Base-by-base conservation (phyloP, 148 eudicot genomes). In the Chenopodium formosanum region DNA sequence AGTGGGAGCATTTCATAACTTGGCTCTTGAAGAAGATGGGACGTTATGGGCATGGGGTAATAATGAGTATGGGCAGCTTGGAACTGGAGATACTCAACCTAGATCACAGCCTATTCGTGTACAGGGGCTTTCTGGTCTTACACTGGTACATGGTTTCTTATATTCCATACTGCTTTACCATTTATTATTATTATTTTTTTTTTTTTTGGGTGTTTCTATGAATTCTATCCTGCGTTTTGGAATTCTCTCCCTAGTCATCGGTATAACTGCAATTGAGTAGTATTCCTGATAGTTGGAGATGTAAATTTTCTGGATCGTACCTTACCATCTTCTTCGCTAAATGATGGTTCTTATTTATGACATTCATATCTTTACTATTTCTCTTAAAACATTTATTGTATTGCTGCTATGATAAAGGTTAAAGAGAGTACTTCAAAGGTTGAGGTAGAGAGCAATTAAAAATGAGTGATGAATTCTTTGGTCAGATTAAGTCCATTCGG, bases 1-100 rank as follows among this genome's bases (percentile, higher is more conserved):
- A 46, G 99, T 89, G 52, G 99, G 99, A 32, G 99, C 99, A 67
- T 97, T 97, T 87, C 99, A 97, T 81, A 97, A 97, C 85, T 86
- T 97, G 88, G 98, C 99, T 63, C 98, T 97, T 74, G 92, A 86
- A 75, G 93, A 92, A 86, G 93, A 94, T 87, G 98, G 98, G 67
- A 86, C 86, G 73, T 78, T 97, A 81, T 90, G 92, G 96, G 95
- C 97, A 53, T 97, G 99, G 99, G 99, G 98, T 17, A 97, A 97
- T 83, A 97, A 97, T 83, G 99, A 97, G 83, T 97, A 97, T 81
- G 99, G 99, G 40, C 99, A 97, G 80, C 93, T 97, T 81, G 99
- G 99, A 81, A 97, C 98, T 6, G 99, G 98, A 53, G 99, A 97
- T 87, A 97, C 99, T 79, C 99, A 97, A 86, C 99, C 99, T 68